phyloP scores from a whole-genome alignment of 163 green algal genomes.

The Volvox carteri region DNA sequence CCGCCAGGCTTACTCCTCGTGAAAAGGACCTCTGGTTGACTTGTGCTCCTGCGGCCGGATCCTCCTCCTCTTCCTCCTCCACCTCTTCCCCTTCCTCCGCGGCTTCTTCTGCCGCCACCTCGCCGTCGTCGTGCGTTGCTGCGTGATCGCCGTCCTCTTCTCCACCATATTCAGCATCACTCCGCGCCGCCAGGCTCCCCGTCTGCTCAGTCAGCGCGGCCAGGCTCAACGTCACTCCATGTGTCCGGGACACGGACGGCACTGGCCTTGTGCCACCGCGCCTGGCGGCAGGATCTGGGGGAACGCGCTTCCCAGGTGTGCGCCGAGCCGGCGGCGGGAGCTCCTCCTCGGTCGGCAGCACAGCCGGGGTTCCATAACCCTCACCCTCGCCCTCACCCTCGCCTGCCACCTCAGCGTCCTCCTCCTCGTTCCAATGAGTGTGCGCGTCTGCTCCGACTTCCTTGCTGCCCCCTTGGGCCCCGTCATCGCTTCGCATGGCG shows the following conservation, averaged over 20 bases:
- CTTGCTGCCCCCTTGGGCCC: neutral
- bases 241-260: neutral
- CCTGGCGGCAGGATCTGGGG: neutral
- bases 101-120: neutral
- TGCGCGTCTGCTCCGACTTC: neutral
- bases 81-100: neutral
- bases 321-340: slow-evolving; percentile 2
- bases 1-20: neutral
- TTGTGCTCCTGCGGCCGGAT: neutral
- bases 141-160: neutral
- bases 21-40: neutral
- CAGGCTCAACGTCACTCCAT: no score
- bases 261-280: neutral
- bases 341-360: slow-evolving; percentile 46
- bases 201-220: neutral
- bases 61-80: neutral
- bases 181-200: slow-evolving; percentile 10
- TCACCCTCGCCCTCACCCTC: neutral
- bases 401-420: neutral
- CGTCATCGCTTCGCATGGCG: no score
- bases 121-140: neutral
- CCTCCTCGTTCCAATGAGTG: neutral
- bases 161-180: neutral
- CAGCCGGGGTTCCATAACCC: neutral
- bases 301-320: neutral